Percentiles rank a stretch among this genome's conserved stretches.
phyloP scores from a whole-genome alignment of 1,139 yeast species.

The Hyphopichia fennica region DNA sequence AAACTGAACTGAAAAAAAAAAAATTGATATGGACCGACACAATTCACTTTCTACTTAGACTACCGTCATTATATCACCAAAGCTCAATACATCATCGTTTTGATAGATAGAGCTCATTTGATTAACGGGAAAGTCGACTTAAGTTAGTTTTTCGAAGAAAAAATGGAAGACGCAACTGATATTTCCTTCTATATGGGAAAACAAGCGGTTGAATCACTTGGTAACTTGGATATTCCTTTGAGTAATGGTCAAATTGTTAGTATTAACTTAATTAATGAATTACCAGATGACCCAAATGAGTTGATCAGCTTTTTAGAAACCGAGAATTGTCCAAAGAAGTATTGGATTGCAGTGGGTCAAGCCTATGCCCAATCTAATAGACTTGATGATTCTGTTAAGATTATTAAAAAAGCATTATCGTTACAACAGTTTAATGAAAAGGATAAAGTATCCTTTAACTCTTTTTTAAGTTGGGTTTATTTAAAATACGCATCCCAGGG shows the following conservation, averaged over 20 bases:
- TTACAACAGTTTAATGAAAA: constrained; percentile 37
- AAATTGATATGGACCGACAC: neutral
- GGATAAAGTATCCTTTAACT: constrained; percentile 56
- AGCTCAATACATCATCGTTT: neutral
- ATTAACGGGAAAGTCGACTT: neutral
- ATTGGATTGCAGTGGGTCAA: constrained; percentile 81
- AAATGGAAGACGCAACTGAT: constrained; percentile 36
- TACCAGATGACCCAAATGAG: constrained; percentile 88
- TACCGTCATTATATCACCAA: neutral
- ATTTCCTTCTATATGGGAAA: constrained; percentile 40
- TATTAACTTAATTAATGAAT: constrained; percentile 65
- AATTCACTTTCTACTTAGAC: neutral
- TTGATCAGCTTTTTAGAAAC: constrained; percentile 74
- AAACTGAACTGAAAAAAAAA: neutral
- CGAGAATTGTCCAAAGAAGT: constrained; percentile 72
- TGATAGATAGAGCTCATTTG: neutral
- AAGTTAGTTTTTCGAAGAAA: neutral
- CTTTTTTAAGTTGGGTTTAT: constrained; percentile 74
- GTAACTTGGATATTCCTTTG: constrained; percentile 63
- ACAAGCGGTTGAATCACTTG: constrained; percentile 30
- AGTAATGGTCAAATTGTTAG: constrained; percentile 71
- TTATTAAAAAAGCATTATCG: constrained; percentile 61
- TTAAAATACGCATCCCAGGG: constrained; percentile 36
- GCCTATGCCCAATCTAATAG: constrained; percentile 72
- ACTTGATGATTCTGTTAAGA: constrained; percentile 61